Percentiles rank a stretch among this genome's conserved stretches.
These are phyloP conservation scores for Neonectria ditissima DNA, from an alignment of 2,329 filamentous ascomycete genomes.

Conservation along the genomic window DNA sequence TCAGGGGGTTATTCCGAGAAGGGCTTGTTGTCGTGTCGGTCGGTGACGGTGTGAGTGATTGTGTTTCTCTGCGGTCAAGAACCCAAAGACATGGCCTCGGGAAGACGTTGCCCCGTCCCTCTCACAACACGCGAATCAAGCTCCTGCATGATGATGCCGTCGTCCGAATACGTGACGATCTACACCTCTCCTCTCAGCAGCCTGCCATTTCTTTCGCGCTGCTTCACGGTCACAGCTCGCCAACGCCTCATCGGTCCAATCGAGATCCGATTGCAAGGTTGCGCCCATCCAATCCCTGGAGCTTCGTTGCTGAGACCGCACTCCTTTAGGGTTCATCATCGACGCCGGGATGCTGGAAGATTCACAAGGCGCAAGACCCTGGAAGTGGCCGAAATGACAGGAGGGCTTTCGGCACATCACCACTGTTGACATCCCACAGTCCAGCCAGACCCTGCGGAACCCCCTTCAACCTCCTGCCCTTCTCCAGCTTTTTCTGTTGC, in stretches of 20 bases:
- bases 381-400: not conserved
- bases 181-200: not conserved
- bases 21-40: not conserved
- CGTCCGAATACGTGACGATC: not conserved
- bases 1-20: not conserved
- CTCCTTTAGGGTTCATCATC: not conserved
- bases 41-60: not conserved
- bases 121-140: conserved; percentile 1
- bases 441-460: not conserved
- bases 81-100: conserved; percentile 16
- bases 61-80: not conserved
- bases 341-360: not conserved
- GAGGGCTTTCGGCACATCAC: not conserved
- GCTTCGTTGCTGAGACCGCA: not conserved
- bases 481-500: not conserved
- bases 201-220: not conserved
- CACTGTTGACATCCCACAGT: not conserved
- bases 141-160: not conserved
- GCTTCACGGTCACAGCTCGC: not conserved
- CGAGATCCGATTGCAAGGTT: conserved; percentile 36
- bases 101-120: conserved; percentile 7
- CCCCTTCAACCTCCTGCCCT: not conserved
- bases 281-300: not conserved
- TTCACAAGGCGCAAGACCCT: not conserved
- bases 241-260: conserved; percentile 32